phyloP scores from a whole-genome alignment of 768 basidiomycete genomes.

The Fomitopsis serialis region DNA sequence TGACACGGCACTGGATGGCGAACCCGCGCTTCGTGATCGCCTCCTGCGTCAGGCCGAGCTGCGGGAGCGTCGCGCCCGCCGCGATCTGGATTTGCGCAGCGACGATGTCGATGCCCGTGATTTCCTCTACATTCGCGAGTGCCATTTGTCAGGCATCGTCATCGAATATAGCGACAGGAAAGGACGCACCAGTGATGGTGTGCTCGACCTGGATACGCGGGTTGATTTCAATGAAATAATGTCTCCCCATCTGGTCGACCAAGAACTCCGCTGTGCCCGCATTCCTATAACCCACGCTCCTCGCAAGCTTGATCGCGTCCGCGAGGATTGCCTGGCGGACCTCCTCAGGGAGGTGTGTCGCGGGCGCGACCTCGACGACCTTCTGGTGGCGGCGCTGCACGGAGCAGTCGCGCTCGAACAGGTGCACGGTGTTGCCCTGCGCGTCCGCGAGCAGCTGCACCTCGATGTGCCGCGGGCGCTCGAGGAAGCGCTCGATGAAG shows the following conservation, averaged over 20 bases:
- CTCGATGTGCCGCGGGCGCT: conserved; percentile 96
- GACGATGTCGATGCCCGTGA: conserved; percentile 98
- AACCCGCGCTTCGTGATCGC: conserved; percentile 94
- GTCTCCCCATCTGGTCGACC: conserved; percentile 92
- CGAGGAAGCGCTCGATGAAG: conserved; percentile 97
- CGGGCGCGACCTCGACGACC: conserved; percentile 97
- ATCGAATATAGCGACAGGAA: background rate
- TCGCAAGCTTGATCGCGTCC: conserved; percentile 93
- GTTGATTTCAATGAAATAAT: conserved; percentile 99
- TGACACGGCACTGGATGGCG: conserved; percentile 97
- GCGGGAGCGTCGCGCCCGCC: conserved; percentile 93
- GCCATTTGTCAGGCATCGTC: background rate
- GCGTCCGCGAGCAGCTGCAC: conserved; percentile 93
- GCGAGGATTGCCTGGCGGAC: conserved; percentile 79
- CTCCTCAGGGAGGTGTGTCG: conserved; percentile 89
- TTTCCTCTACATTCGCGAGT: conserved; percentile 68
- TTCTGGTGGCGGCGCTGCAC: conserved; percentile 98
- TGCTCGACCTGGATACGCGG: conserved; percentile 99
- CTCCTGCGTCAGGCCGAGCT: conserved; percentile 94
- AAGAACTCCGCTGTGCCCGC: conserved; percentile 98
- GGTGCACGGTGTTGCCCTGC: conserved; percentile 90
- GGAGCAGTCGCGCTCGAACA: conserved; percentile 99
- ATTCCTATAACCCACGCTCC: conserved; percentile 91
- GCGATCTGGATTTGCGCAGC: conserved; percentile 99
- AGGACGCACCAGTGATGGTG: conserved; percentile 82